Base-by-base conservation (phyloP, 768 basidiomycete species). In the Mycena amicta region DNA sequence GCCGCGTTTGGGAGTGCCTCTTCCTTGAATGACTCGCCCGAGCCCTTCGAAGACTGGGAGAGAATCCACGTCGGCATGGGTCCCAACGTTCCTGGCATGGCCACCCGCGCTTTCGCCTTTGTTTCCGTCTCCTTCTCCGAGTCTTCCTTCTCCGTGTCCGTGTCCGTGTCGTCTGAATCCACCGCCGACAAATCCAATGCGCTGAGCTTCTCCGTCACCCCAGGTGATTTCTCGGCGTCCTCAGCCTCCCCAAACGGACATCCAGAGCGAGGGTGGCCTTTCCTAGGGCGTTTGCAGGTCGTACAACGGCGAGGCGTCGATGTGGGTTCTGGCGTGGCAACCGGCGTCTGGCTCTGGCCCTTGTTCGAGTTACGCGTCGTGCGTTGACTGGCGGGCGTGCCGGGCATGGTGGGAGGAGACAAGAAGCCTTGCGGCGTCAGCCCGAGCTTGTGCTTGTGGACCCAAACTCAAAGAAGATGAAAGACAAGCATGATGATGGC, bases 31-130 rank as follows among this genome's bases (percentile, higher is more conserved):
- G 47, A 49, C 5, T 26, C 25, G 15, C 11, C 25, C 27, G 58
- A 64, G 20, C 52, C 39, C 23, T 61, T 60, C 22, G 63, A 56
- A 13, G 61, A 60, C n/a, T 58, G 45, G 30, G 65, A 57, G 30
- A 59, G 72, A 47, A 67, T 61, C 55, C 71, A 73, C 45, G 74
- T 78, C 57, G 78, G 71, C 23, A 82, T 78, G 18, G 85, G 83
- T 0, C 67, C 66, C 13, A 87, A 73, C 2, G 85, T 80, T 46
- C 86, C 79, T 2, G 86, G 86, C 86, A 87, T 87, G 41, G 49
- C 50, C 26, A 27, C 45, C 0, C n/a, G 23, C 41, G 4, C 27
- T 18, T 3, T 30, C n/a, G 4, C 20, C 41, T 43, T 22, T 15
- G 12, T 31, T n/a, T n/a, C n/a, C 43, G 27, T 46, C 22, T n/a